These are phyloP conservation scores for Rehmannia glutinosa DNA, from an alignment of 257 asterid species.

Conservation along the genomic window DNA sequence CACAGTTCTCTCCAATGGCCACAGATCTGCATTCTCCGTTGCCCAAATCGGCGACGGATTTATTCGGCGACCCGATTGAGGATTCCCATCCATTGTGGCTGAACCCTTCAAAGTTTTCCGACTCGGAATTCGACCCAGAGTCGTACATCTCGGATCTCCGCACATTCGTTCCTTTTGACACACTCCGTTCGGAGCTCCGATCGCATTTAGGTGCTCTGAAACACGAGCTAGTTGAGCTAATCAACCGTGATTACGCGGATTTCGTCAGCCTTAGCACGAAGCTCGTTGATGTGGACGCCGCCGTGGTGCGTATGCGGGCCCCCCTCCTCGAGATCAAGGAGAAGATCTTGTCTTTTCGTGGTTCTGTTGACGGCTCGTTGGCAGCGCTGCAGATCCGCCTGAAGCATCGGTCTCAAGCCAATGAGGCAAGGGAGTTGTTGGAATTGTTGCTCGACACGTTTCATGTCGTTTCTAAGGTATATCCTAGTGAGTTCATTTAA, in stretches of 20 bases:
- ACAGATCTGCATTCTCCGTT: conserved; percentile 58
- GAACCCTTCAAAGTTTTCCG: conserved; percentile 68
- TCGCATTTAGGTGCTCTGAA: conserved; percentile 65
- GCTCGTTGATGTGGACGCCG: conserved; percentile 80
- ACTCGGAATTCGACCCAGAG: conserved; percentile 76
- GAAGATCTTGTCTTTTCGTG: conserved; percentile 69
- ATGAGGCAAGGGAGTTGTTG: conserved; percentile 76
- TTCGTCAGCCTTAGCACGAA: conserved; percentile 94
- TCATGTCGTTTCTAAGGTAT: conserved; percentile 93
- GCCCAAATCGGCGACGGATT: conserved; percentile 79
- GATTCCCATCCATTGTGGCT: conserved; percentile 89
- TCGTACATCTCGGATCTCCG: conserved; percentile 90
- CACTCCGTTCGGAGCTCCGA: conserved; percentile 81
- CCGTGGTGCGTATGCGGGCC: conserved; percentile 97
- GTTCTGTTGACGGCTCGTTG: conserved; percentile 63
- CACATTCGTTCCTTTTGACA: conserved; percentile 92
- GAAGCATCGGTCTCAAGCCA: conserved; percentile 86
- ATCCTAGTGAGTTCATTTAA: background rate
- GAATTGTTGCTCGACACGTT: conserved; percentile 90
- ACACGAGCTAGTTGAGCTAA: conserved; percentile 83
- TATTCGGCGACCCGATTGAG: conserved; percentile 82
- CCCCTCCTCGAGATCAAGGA: conserved; percentile 85
- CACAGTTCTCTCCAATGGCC: conserved; percentile 35
- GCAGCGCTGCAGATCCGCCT: conserved; percentile 69
- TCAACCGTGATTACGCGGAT: conserved; percentile 87